Percentiles rank a stretch among this genome's conserved stretches.
phyloP scores from a whole-genome alignment of 257 asterid species.

The Ballota nigra region DNA sequence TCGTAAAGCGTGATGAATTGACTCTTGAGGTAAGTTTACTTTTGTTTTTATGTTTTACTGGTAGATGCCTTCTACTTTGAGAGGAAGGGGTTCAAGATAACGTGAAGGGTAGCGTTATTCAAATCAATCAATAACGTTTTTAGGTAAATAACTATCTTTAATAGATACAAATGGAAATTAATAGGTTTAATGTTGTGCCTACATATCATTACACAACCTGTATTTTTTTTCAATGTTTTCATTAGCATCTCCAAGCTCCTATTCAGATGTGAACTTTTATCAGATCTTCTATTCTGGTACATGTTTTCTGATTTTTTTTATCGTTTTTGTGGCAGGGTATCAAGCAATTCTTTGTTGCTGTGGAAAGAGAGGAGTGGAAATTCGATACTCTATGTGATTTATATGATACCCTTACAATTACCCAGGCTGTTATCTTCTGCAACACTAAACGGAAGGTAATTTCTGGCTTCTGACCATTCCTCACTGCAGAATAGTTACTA shows the following conservation, averaged over 20 bases:
- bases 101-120: background rate
- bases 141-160: background rate
- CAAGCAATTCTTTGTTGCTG: conserved; percentile 97
- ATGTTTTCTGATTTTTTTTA: background rate
- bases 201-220: background rate
- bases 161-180: background rate
- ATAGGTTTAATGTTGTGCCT: background rate
- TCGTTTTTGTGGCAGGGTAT: conserved; percentile 60
- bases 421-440: conserved; percentile 97
- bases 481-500: background rate
- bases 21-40: conserved; percentile 69
- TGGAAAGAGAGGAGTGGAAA: conserved; percentile 96
- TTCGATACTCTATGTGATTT: conserved; percentile 93
- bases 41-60: background rate
- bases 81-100: background rate
- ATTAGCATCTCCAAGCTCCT: background rate
- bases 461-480: background rate
- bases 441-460: conserved; percentile 92
- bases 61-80: background rate
- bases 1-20: conserved; percentile 98
- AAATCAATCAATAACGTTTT: background rate
- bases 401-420: conserved; percentile 91
- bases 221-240: background rate
- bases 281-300: background rate
- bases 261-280: background rate